Percentiles rank a stretch among this genome's conserved stretches.
These are phyloP conservation scores for Sarocladium strictum DNA, from an alignment of 2,329 filamentous ascomycete genomes.

Conservation along the genomic window DNA sequence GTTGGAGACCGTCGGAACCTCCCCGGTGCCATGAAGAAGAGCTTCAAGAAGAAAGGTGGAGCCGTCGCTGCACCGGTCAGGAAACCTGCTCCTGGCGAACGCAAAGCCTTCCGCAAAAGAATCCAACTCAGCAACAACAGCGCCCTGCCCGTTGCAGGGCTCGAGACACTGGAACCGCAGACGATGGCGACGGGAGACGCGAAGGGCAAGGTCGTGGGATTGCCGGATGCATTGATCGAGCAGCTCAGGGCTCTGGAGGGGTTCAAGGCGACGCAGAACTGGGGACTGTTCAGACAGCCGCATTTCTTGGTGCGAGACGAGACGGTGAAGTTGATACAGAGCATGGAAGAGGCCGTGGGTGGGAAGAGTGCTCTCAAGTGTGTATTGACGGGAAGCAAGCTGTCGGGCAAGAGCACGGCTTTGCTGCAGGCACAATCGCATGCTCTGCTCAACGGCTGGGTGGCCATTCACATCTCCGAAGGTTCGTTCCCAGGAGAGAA, in stretches of 20 bases:
- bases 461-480: conserved; percentile 85
- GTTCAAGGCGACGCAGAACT: conserved; percentile 86
- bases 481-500: conserved; percentile 45
- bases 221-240: conserved; percentile 68
- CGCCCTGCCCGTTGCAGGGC: conserved; percentile 68
- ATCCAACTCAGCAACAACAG: conserved; percentile 93
- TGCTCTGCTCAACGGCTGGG: conserved; percentile 76
- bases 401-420: conserved; percentile 81
- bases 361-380: conserved; percentile 50
- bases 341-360: conserved; percentile 49
- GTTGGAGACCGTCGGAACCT: conserved; percentile 27
- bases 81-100: conserved; percentile 68
- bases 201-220: conserved; percentile 60
- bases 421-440: conserved; percentile 78
- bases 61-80: conserved; percentile 23
- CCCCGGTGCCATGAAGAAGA: conserved; percentile 34
- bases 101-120: conserved; percentile 80
- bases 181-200: conserved; percentile 49
- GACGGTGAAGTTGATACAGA: conserved; percentile 63
- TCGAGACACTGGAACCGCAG: conserved; percentile 53
- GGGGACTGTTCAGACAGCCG: conserved; percentile 79
- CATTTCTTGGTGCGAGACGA: conserved; percentile 73
- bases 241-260: conserved; percentile 77
- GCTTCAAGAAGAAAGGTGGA: conserved; percentile 39
- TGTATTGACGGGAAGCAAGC: conserved; percentile 66